Evolutionary conservation across 1,284 basidiomycete species (phyloP), one percentile per base, ranked within the genome.

Genomic region (Boletus albobrunnescens): DNA sequence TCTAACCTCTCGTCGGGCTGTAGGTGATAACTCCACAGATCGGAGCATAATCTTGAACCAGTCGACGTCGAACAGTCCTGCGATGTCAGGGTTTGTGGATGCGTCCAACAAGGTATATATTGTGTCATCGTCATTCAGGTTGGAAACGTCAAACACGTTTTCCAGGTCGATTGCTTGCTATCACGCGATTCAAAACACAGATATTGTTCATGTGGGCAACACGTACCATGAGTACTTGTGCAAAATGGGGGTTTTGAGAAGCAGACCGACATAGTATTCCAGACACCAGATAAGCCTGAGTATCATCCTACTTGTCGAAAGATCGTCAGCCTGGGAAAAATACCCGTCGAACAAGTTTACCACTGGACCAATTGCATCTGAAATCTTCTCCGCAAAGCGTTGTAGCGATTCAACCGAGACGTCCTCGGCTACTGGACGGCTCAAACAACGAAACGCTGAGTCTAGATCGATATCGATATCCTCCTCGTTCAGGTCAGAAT

Each of bases 181-280:
- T 6, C 41, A 46, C 14, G 11, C 38, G 17, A 17, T 36, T 62
- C n/a, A 65, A 31, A 9, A 7, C 1, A 32, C 5, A 31, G 2
- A 27, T 13, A 17, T 14, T 6, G 1, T 20, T 4, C 9, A 5
- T 23, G 23, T 20, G 10, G 8, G 6, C 10, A 8, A 33, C 28
- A 73, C 62, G 22, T 23, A 81, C 77, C 59, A 85, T 65, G 11
- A 79, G 68, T 20, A 59, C 56, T 20, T 61, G 65, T 6, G 70
- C 60, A 51, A 77, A 55, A 11, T 60, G 61, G 2, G 81, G 77
- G 57, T 76, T 72, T 58, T 88, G 85, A 14, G 81, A 79, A 8
- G 84, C 83, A 8, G 77, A 70, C 49, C 81, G 74, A 35, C 71
- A 77, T 28, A 87, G 66, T 45, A 87, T 67, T 24, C 77, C 76